phyloP scores from a whole-genome alignment of 805 yeast genomes.

The Ogataea paradorogensis region DNA sequence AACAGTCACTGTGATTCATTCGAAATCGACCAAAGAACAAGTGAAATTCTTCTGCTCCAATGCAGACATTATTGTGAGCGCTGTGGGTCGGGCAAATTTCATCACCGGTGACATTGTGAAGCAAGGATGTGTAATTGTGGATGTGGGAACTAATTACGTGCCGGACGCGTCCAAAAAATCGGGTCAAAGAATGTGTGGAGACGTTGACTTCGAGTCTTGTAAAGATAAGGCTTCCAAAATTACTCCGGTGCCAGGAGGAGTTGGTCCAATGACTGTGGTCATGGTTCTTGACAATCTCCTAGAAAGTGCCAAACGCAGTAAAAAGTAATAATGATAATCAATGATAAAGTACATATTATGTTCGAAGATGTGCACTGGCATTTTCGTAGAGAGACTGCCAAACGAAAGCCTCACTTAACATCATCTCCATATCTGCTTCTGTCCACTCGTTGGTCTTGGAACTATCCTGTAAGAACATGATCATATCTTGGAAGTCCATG shows the following conservation, averaged over 20 bases:
- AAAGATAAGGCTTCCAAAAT: constrained; percentile 60
- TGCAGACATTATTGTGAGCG: constrained; percentile 90
- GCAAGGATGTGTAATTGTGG: constrained; percentile 79
- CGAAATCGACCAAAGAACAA: constrained; percentile 63
- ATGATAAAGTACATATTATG: constrained; percentile 5
- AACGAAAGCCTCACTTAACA: constrained; percentile 92
- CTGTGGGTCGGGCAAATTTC: constrained; percentile 82
- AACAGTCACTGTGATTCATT: constrained; percentile 86
- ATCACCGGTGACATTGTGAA: constrained; percentile 89
- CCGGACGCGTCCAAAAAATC: constrained; percentile 71
- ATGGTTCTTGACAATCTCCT: constrained; percentile 86
- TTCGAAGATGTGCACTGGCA: constrained; percentile 75
- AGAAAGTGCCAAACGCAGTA: constrained; percentile 55
- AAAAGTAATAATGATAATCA: neutral
- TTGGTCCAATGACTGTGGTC: constrained; percentile 99
- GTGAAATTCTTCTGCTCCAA: constrained; percentile 45
- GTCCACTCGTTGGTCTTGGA: constrained; percentile 79
- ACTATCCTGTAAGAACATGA: constrained; percentile 85
- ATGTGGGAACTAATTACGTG: constrained; percentile 91
- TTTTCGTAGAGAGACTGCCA: constrained; percentile 93
- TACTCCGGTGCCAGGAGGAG: constrained; percentile 99
- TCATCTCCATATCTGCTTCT: constrained; percentile 85
- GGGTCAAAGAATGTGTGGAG: constrained; percentile 89
- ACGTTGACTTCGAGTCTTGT: constrained; percentile 79
- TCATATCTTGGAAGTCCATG: constrained; percentile 93